A percentile compares a stretch with the other conserved stretches of the same genome.
These are phyloP conservation scores for Alternaria tenuissima DNA, from an alignment of 2,329 filamentous ascomycete species.

Conservation along the genomic window DNA sequence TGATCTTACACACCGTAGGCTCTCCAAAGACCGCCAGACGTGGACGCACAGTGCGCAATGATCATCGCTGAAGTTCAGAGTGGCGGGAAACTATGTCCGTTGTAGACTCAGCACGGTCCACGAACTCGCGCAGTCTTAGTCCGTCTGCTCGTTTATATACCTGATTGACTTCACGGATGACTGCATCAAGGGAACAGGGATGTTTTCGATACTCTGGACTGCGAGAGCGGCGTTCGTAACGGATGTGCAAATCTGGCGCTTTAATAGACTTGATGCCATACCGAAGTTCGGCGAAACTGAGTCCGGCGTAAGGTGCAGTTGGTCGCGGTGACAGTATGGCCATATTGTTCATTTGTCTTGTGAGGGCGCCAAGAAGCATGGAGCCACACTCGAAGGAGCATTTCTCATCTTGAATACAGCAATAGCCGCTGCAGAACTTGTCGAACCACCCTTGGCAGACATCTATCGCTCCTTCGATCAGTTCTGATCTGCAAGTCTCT, in stretches of 20 bases:
- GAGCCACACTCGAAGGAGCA: constrained; percentile 21
- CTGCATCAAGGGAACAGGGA: background rate
- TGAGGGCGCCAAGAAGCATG: constrained; percentile 29
- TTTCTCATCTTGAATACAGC: background rate
- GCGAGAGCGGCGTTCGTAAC: background rate
- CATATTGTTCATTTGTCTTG: constrained; percentile 19
- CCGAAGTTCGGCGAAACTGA: constrained; percentile 12
- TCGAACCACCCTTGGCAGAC: background rate
- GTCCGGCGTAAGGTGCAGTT: constrained; percentile 15
- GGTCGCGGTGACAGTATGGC: constrained; percentile 13
- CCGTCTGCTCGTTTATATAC: background rate
- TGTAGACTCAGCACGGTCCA: background rate
- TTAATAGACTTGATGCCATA: background rate
- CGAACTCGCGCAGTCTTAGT: background rate
- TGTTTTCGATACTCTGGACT: background rate
- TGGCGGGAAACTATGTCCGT: background rate
- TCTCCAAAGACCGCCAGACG: background rate
- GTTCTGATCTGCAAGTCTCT: background rate
- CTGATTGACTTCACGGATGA: background rate
- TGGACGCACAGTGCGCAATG: background rate
- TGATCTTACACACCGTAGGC: background rate
- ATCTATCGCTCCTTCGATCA: background rate
- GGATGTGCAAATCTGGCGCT: constrained; percentile 2
- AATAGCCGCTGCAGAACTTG: background rate
- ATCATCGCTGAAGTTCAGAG: background rate